phyloP scores from a whole-genome alignment of 768 basidiomycete genomes.

The Cystofilobasidium macerans region DNA sequence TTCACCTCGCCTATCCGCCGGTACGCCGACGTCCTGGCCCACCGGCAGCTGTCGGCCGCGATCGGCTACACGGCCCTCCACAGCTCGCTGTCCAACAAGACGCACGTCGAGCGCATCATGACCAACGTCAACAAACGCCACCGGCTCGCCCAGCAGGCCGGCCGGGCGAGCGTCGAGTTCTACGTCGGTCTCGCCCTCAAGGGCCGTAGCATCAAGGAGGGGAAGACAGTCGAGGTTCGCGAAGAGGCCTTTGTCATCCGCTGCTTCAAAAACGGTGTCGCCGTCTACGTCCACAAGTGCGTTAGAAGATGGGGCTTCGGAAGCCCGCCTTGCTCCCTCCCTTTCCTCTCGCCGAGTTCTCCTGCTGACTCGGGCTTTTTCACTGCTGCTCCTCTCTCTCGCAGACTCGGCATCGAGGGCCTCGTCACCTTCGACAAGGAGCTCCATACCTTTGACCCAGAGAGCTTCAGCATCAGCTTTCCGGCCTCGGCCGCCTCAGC shows the following conservation, averaged over 20 bases:
- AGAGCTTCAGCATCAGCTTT: constrained; percentile 72
- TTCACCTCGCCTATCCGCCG: constrained; percentile 67
- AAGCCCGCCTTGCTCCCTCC: neutral
- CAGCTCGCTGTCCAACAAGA: constrained; percentile 73
- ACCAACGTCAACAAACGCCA: constrained; percentile 83
- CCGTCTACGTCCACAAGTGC: constrained; percentile 91
- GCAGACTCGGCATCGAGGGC: constrained; percentile 83
- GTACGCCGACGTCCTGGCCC: constrained; percentile 90
- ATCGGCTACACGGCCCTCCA: constrained; percentile 76
- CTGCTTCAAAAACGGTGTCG: constrained; percentile 84
- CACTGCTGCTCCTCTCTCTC: neutral
- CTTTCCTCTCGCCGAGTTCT: neutral
- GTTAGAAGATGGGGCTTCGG: too few species aligned
- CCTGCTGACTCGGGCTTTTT: neutral
- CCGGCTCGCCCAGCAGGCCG: constrained; percentile 94
- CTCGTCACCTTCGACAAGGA: constrained; percentile 78
- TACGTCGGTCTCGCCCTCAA: constrained; percentile 90
- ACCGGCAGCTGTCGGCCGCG: constrained; percentile 83
- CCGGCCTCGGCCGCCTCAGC: constrained; percentile 38
- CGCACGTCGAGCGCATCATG: constrained; percentile 73
- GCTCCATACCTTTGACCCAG: constrained; percentile 78
- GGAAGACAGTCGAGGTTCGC: constrained; percentile 41
- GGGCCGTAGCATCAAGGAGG: constrained; percentile 41
- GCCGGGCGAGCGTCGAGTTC: constrained; percentile 91
- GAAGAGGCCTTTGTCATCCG: constrained; percentile 91